phyloP scores from a whole-genome alignment of 2,329 filamentous ascomycete genomes.

The Aureobasidium sp. region DNA sequence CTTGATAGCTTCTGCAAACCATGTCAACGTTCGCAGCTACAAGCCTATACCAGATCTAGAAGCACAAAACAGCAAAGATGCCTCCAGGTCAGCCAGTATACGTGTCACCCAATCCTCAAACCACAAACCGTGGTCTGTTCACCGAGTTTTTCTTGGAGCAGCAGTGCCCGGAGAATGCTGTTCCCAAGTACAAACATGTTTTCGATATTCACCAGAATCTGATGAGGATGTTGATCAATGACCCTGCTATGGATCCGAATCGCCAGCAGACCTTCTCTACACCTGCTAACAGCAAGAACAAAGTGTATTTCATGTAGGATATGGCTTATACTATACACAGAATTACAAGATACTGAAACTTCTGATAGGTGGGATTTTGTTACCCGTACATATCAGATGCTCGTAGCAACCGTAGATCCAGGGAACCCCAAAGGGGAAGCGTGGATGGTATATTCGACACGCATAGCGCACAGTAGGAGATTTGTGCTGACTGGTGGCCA shows the following conservation, averaged over 20 bases:
- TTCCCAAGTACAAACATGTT: constrained; percentile 21
- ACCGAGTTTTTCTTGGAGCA: constrained; percentile 21
- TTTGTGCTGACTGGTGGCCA: not conserved
- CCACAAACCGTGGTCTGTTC: constrained; percentile 25
- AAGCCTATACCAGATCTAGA: not conserved
- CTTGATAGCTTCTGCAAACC: not conserved
- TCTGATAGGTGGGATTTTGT: constrained; percentile 31
- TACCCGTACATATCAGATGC: constrained; percentile 19
- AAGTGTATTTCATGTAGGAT: constrained; percentile 25
- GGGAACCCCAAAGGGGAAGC: not conserved
- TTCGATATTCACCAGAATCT: constrained; percentile 21
- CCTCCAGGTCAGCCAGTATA: not conserved
- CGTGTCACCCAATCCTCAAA: constrained; percentile 21
- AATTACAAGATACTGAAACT: not conserved
- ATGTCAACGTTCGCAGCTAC: constrained; percentile 6
- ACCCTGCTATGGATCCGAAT: constrained; percentile 30
- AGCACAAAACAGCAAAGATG: not conserved
- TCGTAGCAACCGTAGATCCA: constrained; percentile 4
- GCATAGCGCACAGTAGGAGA: too few species aligned
- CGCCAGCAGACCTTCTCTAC: constrained; percentile 31
- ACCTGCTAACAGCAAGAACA: constrained; percentile 30
- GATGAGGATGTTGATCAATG: constrained; percentile 26
- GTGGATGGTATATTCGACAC: not conserved
- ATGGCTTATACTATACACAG: not conserved
- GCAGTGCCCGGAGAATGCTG: constrained; percentile 21